Evolutionary conservation across 2,329 filamentous ascomycete genomes (phyloP).

Genomic region (Aspergillus udagawae): DNA sequence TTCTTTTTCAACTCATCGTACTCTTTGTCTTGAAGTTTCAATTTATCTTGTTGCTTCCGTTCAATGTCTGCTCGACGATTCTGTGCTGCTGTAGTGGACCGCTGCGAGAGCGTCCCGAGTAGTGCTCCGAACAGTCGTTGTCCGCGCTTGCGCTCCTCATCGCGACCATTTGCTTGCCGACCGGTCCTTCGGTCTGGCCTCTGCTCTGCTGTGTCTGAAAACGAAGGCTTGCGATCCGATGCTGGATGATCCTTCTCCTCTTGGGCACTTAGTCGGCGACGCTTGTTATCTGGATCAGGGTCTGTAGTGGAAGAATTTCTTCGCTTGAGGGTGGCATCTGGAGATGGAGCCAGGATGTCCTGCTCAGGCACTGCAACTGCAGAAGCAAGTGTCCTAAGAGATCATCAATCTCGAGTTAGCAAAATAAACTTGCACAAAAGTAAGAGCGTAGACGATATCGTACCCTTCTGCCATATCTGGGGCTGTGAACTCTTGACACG

Average conservation of each 20-base stretch:
- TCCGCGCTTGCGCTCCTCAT: slow-evolving; percentile 80
- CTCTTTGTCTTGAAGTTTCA: slow-evolving; percentile 71
- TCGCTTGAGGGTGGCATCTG: slow-evolving; percentile 44
- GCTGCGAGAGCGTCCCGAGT: slow-evolving; percentile 73
- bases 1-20: slow-evolving; percentile 64
- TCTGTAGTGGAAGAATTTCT: slow-evolving; percentile 52
- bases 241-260: slow-evolving; percentile 18
- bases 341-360: slow-evolving; percentile 23
- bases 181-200: slow-evolving; percentile 15
- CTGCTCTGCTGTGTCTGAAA: slow-evolving; percentile 16
- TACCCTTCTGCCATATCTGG: slow-evolving; percentile 25
- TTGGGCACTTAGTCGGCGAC: slow-evolving; percentile 46
- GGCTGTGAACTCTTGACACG: not conserved
- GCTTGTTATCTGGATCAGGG: slow-evolving; percentile 46
- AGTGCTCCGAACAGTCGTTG: slow-evolving; percentile 82
- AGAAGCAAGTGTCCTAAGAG: slow-evolving; percentile 44
- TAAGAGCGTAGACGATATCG: slow-evolving; percentile 1
- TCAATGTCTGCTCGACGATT: slow-evolving; percentile 76
- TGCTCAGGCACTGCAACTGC: slow-evolving; percentile 52
- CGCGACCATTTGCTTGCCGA: slow-evolving; percentile 39
- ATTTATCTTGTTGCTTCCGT: slow-evolving; percentile 72
- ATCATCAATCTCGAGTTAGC: not conserved
- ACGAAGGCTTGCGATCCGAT: slow-evolving; percentile 21
- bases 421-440: slow-evolving; percentile 3
- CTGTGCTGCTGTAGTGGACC: slow-evolving; percentile 58